Evolutionary conservation across 768 basidiomycete species (phyloP), one percentile per base, ranked within the genome.

Genomic region (Lanmaoa pseudosensibilis): DNA sequence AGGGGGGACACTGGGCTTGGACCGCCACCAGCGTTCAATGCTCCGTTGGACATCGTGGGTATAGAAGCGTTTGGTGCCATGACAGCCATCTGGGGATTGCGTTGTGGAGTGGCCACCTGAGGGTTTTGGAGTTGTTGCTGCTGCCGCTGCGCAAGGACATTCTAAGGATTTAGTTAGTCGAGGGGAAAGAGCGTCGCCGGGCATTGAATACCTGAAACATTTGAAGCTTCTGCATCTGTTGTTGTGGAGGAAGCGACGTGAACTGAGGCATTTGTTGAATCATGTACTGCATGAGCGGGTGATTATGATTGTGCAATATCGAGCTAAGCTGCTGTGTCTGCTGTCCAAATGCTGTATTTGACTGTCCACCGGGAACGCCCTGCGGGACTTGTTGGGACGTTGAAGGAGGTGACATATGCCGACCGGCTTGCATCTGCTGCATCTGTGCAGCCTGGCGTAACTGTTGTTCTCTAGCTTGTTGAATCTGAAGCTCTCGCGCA

Each of bases 221-320:
- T 36, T 80, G 68, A 69, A 89, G 74, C 65, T 77, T 83, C 69
- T 86, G 86, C 59, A 88, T 64, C 71, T 90, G 86, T 62, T 78
- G 72, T 55, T 75, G 80, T 2, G 77, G 40, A 11, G 85, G 78
- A 54, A 87, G 68, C 19, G 63, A 64, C 58, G 75, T 72, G 60
- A 89, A 89, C 12, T 77, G 77, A 7, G 85, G 87, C 2, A 84
- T 66, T 23, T 72, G 72, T 37, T 76, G 72, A 11, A 74, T 59
- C 73, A 89, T 76, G 61, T 84, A 82, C 55, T 80, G 77, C 69
- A 85, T 69, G 53, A 88, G 74, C 23, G 84, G 83, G 66, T 90
- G 83, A 12, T 57, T 68, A 5, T 83, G 85, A 55, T 69, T 73
- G 55, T 83, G 82, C 65, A 88, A 63, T n/a, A 84, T 68, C 43